Evolutionary conservation across 2,329 filamentous ascomycete species (phyloP).

Genomic region (Lachnellula hyalina): DNA sequence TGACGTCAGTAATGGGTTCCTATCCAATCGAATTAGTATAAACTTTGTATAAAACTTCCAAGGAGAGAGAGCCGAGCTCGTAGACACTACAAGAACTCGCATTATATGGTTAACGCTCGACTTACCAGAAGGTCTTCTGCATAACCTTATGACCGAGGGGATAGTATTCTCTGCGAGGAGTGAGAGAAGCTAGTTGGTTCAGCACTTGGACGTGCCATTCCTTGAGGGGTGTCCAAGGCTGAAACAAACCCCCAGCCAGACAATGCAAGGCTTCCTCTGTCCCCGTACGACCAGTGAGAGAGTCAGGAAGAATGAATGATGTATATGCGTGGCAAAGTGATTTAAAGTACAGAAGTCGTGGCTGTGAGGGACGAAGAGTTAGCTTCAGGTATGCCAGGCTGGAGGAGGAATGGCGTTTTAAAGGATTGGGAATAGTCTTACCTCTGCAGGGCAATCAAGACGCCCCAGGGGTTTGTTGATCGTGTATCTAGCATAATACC

Average conservation of each 20-base stretch:
- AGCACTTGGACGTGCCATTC: slow-evolving; percentile 1
- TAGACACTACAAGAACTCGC: too few species aligned
- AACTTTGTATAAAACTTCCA: too few species aligned
- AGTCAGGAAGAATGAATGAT: slow-evolving; percentile 51
- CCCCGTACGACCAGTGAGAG: slow-evolving; percentile 53
- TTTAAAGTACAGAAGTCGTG: slow-evolving; percentile 48
- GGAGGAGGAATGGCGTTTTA: too few species aligned
- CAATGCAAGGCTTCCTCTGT: slow-evolving; percentile 52
- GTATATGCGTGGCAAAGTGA: slow-evolving; percentile 57
- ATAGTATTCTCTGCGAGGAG: slow-evolving; percentile 38
- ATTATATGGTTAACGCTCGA: too few species aligned
- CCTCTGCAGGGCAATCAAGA: slow-evolving; percentile 51
- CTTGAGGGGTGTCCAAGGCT: slow-evolving; percentile 23
- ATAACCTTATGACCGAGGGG: slow-evolving; percentile 36
- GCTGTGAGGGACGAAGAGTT: slow-evolving; percentile 17
- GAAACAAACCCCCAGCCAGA: slow-evolving; percentile 43
- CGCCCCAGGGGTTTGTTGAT: slow-evolving; percentile 51
- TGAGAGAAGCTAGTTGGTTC: slow-evolving; percentile 16
- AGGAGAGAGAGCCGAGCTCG: too few species aligned
- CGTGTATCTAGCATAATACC: slow-evolving; percentile 42
- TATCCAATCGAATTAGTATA: too few species aligned
- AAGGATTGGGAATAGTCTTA: too few species aligned
- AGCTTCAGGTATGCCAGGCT: too few species aligned
- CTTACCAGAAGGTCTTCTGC: slow-evolving; percentile 37
- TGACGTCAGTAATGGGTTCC: slow-evolving; percentile 34